Conservation (phyloP, 2,329 filamentous ascomycete species). For the Ceratocystis lukuohia region DNA sequence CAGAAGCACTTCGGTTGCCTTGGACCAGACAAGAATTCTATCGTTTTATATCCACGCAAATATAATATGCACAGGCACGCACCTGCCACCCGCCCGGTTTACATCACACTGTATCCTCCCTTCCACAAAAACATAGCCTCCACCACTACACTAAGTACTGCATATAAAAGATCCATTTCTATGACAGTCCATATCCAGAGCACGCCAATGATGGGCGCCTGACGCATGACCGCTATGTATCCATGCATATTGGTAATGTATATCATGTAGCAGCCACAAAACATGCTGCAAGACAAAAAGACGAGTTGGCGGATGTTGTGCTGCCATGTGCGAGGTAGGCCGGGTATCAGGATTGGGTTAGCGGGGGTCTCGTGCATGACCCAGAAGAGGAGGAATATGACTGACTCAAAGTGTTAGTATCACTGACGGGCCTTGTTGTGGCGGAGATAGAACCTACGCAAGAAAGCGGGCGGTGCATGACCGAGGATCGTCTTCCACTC, state of each 20-base stretch:
- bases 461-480: slow-evolving; percentile 37
- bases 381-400: slow-evolving; percentile 43
- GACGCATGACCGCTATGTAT: slow-evolving; percentile 85
- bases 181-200: slow-evolving; percentile 90
- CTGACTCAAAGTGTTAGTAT: slow-evolving; percentile 26
- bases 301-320: slow-evolving; percentile 40
- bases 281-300: slow-evolving; percentile 50
- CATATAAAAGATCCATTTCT: slow-evolving; percentile 62
- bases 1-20: background rate
- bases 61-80: background rate
- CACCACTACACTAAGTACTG: slow-evolving; percentile 40
- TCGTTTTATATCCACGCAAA: background rate
- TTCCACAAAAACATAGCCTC: slow-evolving; percentile 35
- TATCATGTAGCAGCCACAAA: slow-evolving; percentile 65
- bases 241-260: slow-evolving; percentile 64
- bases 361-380: slow-evolving; percentile 41
- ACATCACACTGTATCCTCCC: slow-evolving; percentile 37
- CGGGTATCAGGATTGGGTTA: slow-evolving; percentile 37
- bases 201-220: slow-evolving; percentile 73
- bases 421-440: background rate
- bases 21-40: background rate
- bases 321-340: slow-evolving; percentile 34
- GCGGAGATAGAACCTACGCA: background rate
- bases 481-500: slow-evolving; percentile 42
- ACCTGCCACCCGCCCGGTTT: background rate